phyloP scores from a whole-genome alignment of 805 yeast genomes.

The Suhomyces tanzawaensis region DNA sequence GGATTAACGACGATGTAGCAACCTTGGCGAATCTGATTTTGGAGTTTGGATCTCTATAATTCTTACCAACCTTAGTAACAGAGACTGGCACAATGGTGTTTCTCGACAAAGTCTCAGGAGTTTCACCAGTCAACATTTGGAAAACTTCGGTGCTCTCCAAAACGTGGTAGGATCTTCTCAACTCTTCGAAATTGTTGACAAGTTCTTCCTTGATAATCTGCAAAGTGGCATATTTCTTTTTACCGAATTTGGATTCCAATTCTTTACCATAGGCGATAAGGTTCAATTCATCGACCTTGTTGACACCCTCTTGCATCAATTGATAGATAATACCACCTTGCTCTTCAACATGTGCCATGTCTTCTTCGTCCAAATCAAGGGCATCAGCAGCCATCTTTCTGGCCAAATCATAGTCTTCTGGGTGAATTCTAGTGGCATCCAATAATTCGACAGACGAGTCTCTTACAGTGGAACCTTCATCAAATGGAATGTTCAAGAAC shows the following conservation, averaged over 20 bases:
- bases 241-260: constrained; percentile 68
- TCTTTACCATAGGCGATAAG: constrained; percentile 91
- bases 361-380: constrained; percentile 92
- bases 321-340: constrained; percentile 80
- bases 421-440: constrained; percentile 95
- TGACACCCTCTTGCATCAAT: constrained; percentile 66
- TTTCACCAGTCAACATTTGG: constrained; percentile 87
- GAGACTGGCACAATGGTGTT: constrained; percentile 77
- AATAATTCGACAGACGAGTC: constrained; percentile 73
- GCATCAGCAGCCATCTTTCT: constrained; percentile 99
- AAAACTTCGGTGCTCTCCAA: constrained; percentile 73
- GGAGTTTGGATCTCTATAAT: constrained; percentile 48
- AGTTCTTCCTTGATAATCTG: constrained; percentile 85
- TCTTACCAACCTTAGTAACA: constrained; percentile 68
- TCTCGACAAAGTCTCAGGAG: constrained; percentile 59
- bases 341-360: constrained; percentile 72
- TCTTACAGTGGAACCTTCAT: constrained; percentile 50
- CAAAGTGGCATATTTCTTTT: constrained; percentile 72
- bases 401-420: constrained; percentile 95
- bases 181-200: constrained; percentile 83
- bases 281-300: constrained; percentile 79
- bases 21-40: constrained; percentile 41
- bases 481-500: constrained; percentile 75
- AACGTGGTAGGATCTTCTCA: constrained; percentile 67
- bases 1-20: constrained; percentile 40